These are phyloP conservation scores for Euphorbia tirucalli DNA, from an alignment of 345 rosid species.

Conservation along the genomic window DNA sequence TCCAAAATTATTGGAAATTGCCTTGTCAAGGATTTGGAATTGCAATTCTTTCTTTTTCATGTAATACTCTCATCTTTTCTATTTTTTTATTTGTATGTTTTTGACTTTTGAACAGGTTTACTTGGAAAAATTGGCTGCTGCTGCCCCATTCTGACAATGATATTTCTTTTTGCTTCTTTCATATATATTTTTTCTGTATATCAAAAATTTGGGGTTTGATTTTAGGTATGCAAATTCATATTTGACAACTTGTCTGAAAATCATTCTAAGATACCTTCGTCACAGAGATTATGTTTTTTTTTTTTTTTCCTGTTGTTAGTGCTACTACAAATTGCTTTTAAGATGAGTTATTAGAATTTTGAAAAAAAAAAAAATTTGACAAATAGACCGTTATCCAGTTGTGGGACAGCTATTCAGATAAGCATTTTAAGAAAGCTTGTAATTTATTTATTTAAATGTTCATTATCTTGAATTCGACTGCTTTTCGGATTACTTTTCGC, in stretches of 20 bases:
- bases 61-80: no score
- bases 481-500: no score
- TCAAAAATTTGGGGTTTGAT: no score
- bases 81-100: not conserved
- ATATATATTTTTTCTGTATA: not conserved
- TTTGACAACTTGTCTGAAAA: not conserved
- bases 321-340: not conserved
- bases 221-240: not conserved
- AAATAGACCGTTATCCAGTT: not conserved
- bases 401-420: not conserved
- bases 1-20: conserved; percentile 6
- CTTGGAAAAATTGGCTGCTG: not conserved
- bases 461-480: no score
- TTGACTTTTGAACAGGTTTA: conserved; percentile 7
- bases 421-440: no score
- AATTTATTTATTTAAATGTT: no score
- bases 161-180: not conserved
- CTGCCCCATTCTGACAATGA: not conserved
- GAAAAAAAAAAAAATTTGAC: not conserved
- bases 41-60: not conserved
- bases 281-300: not conserved
- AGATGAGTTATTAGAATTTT: no score
- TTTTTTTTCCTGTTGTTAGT: not conserved
- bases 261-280: not conserved
- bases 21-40: not conserved